Percentiles rank a stretch among this genome's conserved stretches.
Conservation (phyloP, 331 rosid genomes). For the Stylosanthes scabra region DNA sequence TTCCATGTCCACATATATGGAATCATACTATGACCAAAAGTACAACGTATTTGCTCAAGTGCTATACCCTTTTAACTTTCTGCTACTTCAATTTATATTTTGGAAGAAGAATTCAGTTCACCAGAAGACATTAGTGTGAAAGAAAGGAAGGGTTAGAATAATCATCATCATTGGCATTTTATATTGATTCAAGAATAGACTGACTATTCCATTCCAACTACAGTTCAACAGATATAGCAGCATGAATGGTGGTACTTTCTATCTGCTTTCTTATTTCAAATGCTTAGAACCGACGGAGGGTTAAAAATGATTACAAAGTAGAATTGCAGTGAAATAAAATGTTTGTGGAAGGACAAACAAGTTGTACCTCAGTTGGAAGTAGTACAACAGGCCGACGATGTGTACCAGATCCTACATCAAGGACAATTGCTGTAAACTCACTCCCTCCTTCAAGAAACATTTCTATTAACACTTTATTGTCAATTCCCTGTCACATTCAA, state of each 20-base stretch:
- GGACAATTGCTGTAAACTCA: constrained; percentile 96
- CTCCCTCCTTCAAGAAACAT: constrained; percentile 93
- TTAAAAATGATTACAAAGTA: constrained; percentile 10
- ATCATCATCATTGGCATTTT: constrained; percentile 17
- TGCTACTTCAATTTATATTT: background rate
- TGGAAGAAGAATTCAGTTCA: constrained; percentile 4
- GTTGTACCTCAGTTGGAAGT: constrained; percentile 87
- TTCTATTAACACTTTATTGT: constrained; percentile 83
- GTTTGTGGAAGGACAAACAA: constrained; percentile 12
- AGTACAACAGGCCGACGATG: constrained; percentile 82
- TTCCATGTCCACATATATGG: background rate
- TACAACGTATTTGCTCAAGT: constrained; percentile 3
- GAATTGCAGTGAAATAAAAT: constrained; percentile 37
- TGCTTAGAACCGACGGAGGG: background rate
- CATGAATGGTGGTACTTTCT: constrained; percentile 2
- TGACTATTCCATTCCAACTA: background rate
- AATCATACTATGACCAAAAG: background rate
- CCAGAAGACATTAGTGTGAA: constrained; percentile 7
- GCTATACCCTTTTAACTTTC: background rate
- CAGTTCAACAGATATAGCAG: background rate
- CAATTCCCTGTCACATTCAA: constrained; percentile 73
- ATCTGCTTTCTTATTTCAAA: constrained; percentile 8
- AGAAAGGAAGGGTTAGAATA: constrained; percentile 4
- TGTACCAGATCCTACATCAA: constrained; percentile 86
- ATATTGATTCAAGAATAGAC: constrained; percentile 13